phyloP scores from a whole-genome alignment of 148 eudicot genomes.

The Rhododendron williamsianum region DNA sequence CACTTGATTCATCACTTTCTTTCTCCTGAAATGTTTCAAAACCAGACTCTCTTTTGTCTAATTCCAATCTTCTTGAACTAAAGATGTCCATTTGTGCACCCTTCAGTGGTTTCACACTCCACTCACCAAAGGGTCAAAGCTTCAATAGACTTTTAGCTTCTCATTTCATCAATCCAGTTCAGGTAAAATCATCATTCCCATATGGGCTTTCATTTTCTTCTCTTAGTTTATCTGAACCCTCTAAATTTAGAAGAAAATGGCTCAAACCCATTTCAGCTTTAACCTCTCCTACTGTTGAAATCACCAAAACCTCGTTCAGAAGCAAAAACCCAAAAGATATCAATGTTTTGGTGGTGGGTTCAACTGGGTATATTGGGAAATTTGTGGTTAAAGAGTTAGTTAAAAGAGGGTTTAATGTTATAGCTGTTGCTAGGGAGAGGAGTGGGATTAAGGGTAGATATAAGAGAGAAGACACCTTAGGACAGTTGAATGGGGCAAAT shows the following conservation, averaged over 20 bases:
- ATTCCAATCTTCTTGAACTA: slow-evolving; percentile 8
- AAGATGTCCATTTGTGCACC: slow-evolving; percentile 42
- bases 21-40: slow-evolving; percentile 6
- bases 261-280: slow-evolving; percentile 33
- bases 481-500: slow-evolving; percentile 59
- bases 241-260: slow-evolving; percentile 20
- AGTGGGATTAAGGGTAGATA: slow-evolving; percentile 70
- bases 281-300: slow-evolving; percentile 27
- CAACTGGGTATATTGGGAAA: slow-evolving; percentile 94
- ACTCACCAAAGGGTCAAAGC: slow-evolving; percentile 28
- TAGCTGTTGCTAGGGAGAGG: slow-evolving; percentile 76
- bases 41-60: slow-evolving; percentile 5
- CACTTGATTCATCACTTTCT: not conserved
- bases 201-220: slow-evolving; percentile 20
- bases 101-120: slow-evolving; percentile 32
- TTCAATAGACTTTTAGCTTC: slow-evolving; percentile 26
- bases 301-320: slow-evolving; percentile 44
- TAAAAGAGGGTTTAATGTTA: slow-evolving; percentile 82
- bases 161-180: slow-evolving; percentile 31
- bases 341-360: slow-evolving; percentile 82
- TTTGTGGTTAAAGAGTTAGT: slow-evolving; percentile 78
- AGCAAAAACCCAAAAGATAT: slow-evolving; percentile 60
- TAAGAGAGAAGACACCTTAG: slow-evolving; percentile 64
- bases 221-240: slow-evolving; percentile 21
- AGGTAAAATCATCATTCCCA: slow-evolving; percentile 41